Conservation (phyloP, 1,139 yeast species). For the Blastobotrys apis region DNA sequence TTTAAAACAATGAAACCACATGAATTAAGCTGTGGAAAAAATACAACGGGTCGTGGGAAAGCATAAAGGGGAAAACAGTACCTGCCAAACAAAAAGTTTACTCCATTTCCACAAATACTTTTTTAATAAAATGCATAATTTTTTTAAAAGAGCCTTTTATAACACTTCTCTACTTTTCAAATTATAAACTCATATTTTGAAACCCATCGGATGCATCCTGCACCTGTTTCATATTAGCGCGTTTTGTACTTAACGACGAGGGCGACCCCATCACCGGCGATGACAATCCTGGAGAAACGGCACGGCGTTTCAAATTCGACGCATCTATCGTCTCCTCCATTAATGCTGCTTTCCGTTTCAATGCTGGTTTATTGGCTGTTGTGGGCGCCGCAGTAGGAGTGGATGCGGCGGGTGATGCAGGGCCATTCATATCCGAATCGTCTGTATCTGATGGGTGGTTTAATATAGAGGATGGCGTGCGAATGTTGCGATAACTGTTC, state of each 20-base stretch:
- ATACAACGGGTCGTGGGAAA: too few relatives aligned
- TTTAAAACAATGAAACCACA: not conserved
- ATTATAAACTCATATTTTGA: constrained; percentile 23
- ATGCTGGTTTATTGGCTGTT: constrained; percentile 2
- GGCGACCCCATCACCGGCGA: constrained; percentile 20
- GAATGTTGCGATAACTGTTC: not conserved
- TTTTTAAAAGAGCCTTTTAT: not conserved
- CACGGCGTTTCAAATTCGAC: constrained; percentile 26
- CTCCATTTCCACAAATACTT: too few relatives aligned
- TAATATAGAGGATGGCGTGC: not conserved
- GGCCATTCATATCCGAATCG: constrained; percentile 20
- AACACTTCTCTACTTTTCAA: not conserved
- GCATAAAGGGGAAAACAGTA: too few relatives aligned
- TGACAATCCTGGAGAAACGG: constrained; percentile 29
- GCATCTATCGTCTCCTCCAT: constrained; percentile 21
- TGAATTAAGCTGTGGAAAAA: too few relatives aligned
- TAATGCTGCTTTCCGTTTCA: constrained; percentile 18
- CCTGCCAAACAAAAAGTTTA: too few relatives aligned
- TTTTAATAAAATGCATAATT: not conserved
- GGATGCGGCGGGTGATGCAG: constrained; percentile 14
- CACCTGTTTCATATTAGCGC: constrained; percentile 29
- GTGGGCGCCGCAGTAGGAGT: constrained; percentile 3
- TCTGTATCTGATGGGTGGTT: constrained; percentile 21
- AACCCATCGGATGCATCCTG: constrained; percentile 31
- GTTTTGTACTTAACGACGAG: constrained; percentile 23